Evolutionary conservation across 2,329 filamentous ascomycete genomes (phyloP).

Genomic region (Rutstroemia sydowiana): DNA sequence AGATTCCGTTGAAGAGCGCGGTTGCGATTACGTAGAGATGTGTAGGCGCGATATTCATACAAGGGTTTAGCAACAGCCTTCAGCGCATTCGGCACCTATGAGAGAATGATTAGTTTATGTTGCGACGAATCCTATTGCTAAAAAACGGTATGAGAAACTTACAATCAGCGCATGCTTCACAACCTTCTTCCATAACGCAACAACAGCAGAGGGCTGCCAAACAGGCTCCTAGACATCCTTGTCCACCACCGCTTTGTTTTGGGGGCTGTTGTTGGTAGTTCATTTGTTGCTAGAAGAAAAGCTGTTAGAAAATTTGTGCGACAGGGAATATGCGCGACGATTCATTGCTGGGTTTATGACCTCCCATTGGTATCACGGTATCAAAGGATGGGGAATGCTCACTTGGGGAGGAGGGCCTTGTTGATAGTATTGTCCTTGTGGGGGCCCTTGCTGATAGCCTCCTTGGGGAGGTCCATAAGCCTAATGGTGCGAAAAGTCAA

Average conservation of each 20-base stretch:
- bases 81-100: constrained; percentile 4
- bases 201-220: constrained; percentile 44
- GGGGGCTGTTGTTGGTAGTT: constrained; percentile 38
- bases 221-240: constrained; percentile 39
- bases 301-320: constrained; percentile 16
- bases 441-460: constrained; percentile 16
- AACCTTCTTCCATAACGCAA: constrained; percentile 43
- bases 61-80: neutral
- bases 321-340: neutral
- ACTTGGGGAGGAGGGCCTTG: constrained; percentile 4
- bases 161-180: constrained; percentile 43
- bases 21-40: too few species aligned
- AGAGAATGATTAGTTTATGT: neutral
- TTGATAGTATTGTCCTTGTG: constrained; percentile 3
- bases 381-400: neutral
- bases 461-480: constrained; percentile 17
- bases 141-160: constrained; percentile 15
- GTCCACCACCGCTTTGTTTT: constrained; percentile 31
- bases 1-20: too few species aligned
- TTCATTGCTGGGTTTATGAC: neutral
- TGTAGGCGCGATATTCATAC: too few species aligned
- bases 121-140: too few species aligned
- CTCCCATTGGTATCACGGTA: neutral
- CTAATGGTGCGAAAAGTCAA: neutral
- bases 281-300: constrained; percentile 34